These are phyloP conservation scores for Saturnispora ahearnii DNA, from an alignment of 805 yeast species.

Conservation along the genomic window DNA sequence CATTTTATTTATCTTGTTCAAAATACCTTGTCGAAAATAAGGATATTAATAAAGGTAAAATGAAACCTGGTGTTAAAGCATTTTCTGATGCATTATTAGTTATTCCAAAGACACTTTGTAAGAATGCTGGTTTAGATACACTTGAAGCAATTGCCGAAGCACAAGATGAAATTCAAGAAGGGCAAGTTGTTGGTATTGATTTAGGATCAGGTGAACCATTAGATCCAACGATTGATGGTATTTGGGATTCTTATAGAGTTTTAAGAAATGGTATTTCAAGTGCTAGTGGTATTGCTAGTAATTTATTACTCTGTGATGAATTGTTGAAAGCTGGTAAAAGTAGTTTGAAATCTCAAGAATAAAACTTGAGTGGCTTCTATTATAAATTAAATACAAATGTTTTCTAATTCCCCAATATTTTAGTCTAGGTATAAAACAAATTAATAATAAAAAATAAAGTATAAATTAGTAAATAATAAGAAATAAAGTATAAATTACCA, in stretches of 20 bases:
- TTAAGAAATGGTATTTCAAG: conserved; percentile 86
- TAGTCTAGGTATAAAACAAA: not conserved
- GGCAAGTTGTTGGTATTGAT: conserved; percentile 83
- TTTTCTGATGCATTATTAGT: conserved; percentile 87
- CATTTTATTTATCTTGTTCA: conserved; percentile 80
- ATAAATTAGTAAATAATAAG: not conserved
- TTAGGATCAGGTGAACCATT: conserved; percentile 87
- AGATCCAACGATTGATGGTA: conserved; percentile 90
- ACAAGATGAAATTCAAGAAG: conserved; percentile 80
- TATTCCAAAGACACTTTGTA: conserved; percentile 85
- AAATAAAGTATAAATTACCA: not conserved
- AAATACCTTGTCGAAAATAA: conserved; percentile 51
- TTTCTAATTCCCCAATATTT: not conserved
- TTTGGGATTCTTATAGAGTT: conserved; percentile 95
- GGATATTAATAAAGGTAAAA: conserved; percentile 62
- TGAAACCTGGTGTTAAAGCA: conserved; percentile 84
- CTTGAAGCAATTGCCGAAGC: conserved; percentile 82
- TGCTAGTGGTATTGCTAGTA: conserved; percentile 91
- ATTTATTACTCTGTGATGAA: conserved; percentile 89
- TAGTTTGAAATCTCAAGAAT: conserved; percentile 53
- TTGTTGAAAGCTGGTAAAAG: conserved; percentile 94
- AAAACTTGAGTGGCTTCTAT: not conserved
- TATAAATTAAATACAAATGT: not conserved
- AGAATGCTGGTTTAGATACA: conserved; percentile 90
- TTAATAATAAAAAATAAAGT: not conserved